Evolutionary conservation across 441 rosid species (phyloP), one percentile per base, ranked within the genome.

Genomic region (California macrophylla): DNA sequence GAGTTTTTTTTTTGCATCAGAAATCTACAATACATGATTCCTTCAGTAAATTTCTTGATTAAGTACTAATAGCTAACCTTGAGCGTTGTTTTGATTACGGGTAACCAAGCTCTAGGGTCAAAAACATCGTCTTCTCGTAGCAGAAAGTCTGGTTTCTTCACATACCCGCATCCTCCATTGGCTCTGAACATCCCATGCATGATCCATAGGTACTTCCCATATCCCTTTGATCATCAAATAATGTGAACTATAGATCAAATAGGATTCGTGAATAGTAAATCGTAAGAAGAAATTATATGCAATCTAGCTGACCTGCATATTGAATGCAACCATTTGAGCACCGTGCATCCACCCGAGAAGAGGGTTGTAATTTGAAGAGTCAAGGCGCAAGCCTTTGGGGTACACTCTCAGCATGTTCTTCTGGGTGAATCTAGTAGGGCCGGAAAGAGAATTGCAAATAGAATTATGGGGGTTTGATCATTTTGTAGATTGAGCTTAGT

Each of bases 311-410:
- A 93, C 98, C 98, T 93, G 98, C 98, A 93, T 93, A 73, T 93
- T 93, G 67, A 91, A 91, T 64, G 98, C 98, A 68, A 93, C 98
- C 98, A 93, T 93, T 81, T 93, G 98, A 81, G 97, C 97, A 52
- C 97, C 98, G 75, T 87, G 98, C 81, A 86, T 88, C 97, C 98
- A 93, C 0, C 87, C 98, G 52, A 87, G 79, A 0, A 91, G 72
- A 0, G 98, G 98, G 69, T 88, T 89, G 82, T 89, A 93, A 72
- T 93, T 93, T 45, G 98, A 91, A 45, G 98, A 93, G 80, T 87
- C 76, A 45, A 93, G 72, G 2, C 98, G 89, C 23, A 71, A 82
- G 56, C 97, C 95, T 81, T 88, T 93, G 0, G 97, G 98, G 62
- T 87, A 93, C 20, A 93, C 82, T 78, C 98, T 84, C 32, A 93